Evolutionary conservation across 2,329 filamentous ascomycete species (phyloP).

Genomic region (Diaporthe destruens): DNA sequence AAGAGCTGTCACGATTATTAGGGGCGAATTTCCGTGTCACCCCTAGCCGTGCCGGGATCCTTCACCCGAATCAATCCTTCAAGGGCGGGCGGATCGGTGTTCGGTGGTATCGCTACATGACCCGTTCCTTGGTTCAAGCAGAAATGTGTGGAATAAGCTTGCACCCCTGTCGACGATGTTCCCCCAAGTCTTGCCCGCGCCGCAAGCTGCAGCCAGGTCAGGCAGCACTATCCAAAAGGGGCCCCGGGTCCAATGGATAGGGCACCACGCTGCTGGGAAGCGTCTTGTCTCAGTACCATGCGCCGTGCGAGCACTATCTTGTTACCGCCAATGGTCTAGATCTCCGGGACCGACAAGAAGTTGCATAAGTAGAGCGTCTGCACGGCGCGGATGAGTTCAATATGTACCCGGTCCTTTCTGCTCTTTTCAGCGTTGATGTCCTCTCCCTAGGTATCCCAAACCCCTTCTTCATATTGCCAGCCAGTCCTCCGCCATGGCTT

Average conservation of each 20-base stretch:
- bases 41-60: neutral
- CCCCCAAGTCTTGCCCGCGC: conserved; percentile 27
- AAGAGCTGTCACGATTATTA: conserved; percentile 6
- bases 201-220: conserved; percentile 21
- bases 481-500: conserved; percentile 51
- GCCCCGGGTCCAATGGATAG: conserved; percentile 6
- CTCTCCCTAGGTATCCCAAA: neutral
- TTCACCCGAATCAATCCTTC: conserved; percentile 9
- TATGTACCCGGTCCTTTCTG: neutral
- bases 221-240: conserved; percentile 17
- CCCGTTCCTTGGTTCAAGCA: conserved; percentile 8
- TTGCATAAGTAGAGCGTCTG: conserved; percentile 9
- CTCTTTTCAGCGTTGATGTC: neutral
- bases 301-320: neutral
- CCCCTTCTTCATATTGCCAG: neutral
- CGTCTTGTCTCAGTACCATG: conserved; percentile 13
- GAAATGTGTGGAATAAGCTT: conserved; percentile 4
- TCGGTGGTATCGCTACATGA: neutral
- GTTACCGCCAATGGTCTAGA: neutral
- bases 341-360: conserved; percentile 20
- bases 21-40: neutral
- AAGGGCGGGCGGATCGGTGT: conserved; percentile 5
- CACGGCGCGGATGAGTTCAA: neutral
- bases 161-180: neutral
- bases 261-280: neutral